Evolutionary conservation across 345 rosid species (phyloP).

Genomic region (Garcia nutans): DNA sequence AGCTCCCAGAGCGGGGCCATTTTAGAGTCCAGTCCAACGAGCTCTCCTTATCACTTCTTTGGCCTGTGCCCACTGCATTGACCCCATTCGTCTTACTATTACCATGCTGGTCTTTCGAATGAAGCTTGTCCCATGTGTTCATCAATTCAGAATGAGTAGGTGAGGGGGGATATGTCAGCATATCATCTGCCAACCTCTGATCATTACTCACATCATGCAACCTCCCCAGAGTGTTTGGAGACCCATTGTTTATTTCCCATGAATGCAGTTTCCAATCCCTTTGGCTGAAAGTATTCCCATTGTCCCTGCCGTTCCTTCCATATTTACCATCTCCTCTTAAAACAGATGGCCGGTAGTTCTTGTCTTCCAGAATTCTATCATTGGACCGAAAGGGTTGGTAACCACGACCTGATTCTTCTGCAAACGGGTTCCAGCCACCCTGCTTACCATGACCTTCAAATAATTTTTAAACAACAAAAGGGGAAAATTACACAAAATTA

Average conservation of each 20-base stretch:
- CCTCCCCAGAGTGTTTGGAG: slow-evolving; percentile 54
- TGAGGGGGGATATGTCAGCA: slow-evolving; percentile 35
- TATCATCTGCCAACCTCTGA: slow-evolving; percentile 61
- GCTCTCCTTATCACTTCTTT: slow-evolving; percentile 51
- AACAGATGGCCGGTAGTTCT: slow-evolving; percentile 45
- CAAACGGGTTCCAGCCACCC: slow-evolving; percentile 69
- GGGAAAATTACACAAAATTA: slow-evolving; percentile 27
- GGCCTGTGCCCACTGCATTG: slow-evolving; percentile 46
- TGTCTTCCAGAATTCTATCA: slow-evolving; percentile 61
- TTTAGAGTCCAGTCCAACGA: slow-evolving; percentile 66
- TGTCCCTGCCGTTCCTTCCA: slow-evolving; percentile 60
- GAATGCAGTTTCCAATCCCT: slow-evolving; percentile 72
- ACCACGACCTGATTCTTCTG: slow-evolving; percentile 65
- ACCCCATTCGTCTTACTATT: slow-evolving; percentile 38
- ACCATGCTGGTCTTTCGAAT: slow-evolving; percentile 51
- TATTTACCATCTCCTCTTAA: slow-evolving; percentile 72
- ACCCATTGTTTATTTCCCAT: slow-evolving; percentile 66
- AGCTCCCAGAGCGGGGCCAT: slow-evolving; percentile 77
- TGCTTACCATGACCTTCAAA: slow-evolving; percentile 89
- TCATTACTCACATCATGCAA: slow-evolving; percentile 49
- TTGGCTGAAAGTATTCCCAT: slow-evolving; percentile 56
- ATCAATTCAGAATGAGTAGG: slow-evolving; percentile 43
- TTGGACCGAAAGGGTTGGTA: slow-evolving; percentile 51
- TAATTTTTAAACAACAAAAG: slow-evolving; percentile 33
- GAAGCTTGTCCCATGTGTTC: slow-evolving; percentile 55